Evolutionary conservation across 495 filamentous ascomycete genomes (phyloP), one percentile per base, ranked within the genome.

Genomic region (Penicillium cosmopolitanum): DNA sequence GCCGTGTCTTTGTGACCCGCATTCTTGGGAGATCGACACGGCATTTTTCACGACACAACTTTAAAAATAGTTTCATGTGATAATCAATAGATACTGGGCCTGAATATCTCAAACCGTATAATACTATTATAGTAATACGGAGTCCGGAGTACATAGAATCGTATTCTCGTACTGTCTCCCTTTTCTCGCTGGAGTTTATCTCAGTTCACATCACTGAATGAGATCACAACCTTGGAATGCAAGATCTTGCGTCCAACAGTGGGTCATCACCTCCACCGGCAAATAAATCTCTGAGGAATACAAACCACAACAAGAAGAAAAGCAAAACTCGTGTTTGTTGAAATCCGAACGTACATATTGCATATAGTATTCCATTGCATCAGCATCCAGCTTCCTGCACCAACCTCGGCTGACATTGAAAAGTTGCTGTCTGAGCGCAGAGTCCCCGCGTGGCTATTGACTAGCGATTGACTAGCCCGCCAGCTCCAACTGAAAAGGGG

Each of bases 371-470:
- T 15, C 3, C 10, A 13, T 9, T 38, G 36, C 42, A 18, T 44
- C 42, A 44, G 7, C n/a, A 16, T 8, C n/a, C 8, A 16, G 42
- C 42, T 44, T 19, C 21, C n/a, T 44, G 16, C 42, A 44, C 4
- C 7, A 44, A n/a, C 42, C 42, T 53, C 34, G 34, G 51, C n/a
- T 38, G 18, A 21, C 16, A 53, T 53, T 42, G 23, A 13, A 53
- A 42, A 40, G 11, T 21, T 35, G 19, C 11, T 16, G 51, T 46
- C 35, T 48, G 36, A 46, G 8, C 53, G 28, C 47, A 21, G 40
- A n/a, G 33, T 48, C 42, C 53, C 43, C 53, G 44, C 53, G 53
- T 48, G 47, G 34, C 21, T 43, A 31, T 34, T 42, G 28, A 56
- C 53, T 33, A 28, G 36, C 11, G 21, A 42, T 13, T 13, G 16